Conservation (phyloP, 768 basidiomycete species). For the Porphyrellus cyaneotinctus region DNA sequence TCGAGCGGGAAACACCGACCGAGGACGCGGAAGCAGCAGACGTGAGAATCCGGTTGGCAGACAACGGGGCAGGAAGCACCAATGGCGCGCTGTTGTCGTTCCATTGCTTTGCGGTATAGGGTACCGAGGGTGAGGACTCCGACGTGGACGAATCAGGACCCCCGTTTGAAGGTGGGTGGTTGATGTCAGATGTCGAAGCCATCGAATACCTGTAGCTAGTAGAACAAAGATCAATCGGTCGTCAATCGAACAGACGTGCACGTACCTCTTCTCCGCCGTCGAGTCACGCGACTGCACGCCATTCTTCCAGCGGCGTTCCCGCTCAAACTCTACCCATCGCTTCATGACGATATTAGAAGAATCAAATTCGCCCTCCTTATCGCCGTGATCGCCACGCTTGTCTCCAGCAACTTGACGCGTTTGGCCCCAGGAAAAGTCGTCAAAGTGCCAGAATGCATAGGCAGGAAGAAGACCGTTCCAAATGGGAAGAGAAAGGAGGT, state of each 20-base stretch:
- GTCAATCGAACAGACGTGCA: not conserved
- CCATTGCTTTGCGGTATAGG: constrained; percentile 46
- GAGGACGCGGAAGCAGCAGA: constrained; percentile 43
- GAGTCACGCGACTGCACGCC: constrained; percentile 82
- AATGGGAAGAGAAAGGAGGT: constrained; percentile 86
- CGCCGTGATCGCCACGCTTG: constrained; percentile 68
- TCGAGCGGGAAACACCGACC: constrained; percentile 40
- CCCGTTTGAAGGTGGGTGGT: constrained; percentile 47
- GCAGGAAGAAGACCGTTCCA: constrained; percentile 97
- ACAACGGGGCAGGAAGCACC: constrained; percentile 72
- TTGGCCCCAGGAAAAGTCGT: constrained; percentile 98
- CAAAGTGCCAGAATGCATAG: constrained; percentile 99
- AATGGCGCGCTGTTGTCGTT: constrained; percentile 69
- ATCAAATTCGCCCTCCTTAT: constrained; percentile 98
- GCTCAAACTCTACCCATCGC: constrained; percentile 97
- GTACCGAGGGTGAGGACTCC: constrained; percentile 44
- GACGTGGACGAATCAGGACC: constrained; percentile 56
- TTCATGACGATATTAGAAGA: constrained; percentile 98
- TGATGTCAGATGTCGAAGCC: constrained; percentile 74
- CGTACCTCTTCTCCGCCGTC: constrained; percentile 64
- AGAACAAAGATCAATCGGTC: constrained; percentile 23
- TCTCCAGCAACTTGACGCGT: constrained; percentile 82
- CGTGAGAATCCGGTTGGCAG: constrained; percentile 50
- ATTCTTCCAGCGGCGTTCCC: constrained; percentile 90
- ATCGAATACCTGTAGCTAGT: constrained; percentile 65